A percentile compares a stretch with the other conserved stretches of the same genome.
Conservation (phyloP, 768 basidiomycete genomes). For the Mycena crocata region DNA sequence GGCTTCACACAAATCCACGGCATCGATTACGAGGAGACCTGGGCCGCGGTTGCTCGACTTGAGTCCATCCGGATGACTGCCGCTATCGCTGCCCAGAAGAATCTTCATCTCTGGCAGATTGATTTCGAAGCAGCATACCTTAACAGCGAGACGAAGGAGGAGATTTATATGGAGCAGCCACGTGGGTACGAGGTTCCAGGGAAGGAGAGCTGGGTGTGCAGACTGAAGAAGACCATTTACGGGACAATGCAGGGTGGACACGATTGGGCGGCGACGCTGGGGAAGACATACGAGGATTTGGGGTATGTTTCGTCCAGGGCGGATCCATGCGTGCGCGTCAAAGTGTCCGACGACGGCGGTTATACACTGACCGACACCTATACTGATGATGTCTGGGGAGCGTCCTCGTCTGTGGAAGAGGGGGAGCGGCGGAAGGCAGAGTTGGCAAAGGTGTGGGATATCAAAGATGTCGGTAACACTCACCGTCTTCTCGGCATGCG, state of each 20-base stretch:
- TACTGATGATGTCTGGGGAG: constrained; percentile 12
- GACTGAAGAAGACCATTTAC: constrained; percentile 21
- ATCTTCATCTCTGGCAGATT: constrained; percentile 16
- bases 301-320: constrained; percentile 14
- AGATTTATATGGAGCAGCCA: constrained; percentile 12
- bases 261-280: constrained; percentile 22
- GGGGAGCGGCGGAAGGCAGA: constrained; percentile 1
- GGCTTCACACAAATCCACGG: background rate
- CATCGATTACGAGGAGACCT: constrained; percentile 13
- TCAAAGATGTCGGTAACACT: constrained; percentile 19
- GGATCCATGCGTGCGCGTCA: constrained; percentile 22
- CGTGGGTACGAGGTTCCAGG: constrained; percentile 5
- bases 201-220: constrained; percentile 11
- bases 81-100: background rate
- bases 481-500: constrained; percentile 13
- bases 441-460: constrained; percentile 19
- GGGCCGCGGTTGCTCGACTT: constrained; percentile 1
- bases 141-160: constrained; percentile 1
- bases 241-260: constrained; percentile 26
- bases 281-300: constrained; percentile 18
- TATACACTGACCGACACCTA: constrained; percentile 20
- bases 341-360: background rate
- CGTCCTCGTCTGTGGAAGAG: constrained; percentile 4
- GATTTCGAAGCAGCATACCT: constrained; percentile 12
- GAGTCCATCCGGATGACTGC: constrained; percentile 14